These are phyloP conservation scores for Curvularia eragrostidis DNA, from an alignment of 2,329 filamentous ascomycete genomes.

Conservation along the genomic window DNA sequence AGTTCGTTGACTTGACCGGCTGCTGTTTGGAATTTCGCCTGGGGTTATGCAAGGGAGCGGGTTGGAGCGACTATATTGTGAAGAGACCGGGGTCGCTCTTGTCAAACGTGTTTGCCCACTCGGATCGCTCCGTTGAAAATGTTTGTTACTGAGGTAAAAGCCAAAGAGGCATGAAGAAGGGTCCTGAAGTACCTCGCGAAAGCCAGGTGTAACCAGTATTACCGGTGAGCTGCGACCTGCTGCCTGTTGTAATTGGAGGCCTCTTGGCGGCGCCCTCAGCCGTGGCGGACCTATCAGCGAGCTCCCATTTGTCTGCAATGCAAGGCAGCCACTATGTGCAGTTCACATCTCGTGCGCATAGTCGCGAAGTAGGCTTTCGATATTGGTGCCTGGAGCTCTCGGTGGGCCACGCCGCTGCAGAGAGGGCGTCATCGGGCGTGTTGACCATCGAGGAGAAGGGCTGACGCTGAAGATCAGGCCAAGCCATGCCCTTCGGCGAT, in stretches of 20 bases:
- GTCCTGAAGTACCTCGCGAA: not conserved
- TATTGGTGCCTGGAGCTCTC: slow-evolving; percentile 1
- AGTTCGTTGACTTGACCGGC: too few relatives aligned
- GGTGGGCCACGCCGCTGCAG: not conserved
- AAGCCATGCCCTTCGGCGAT: not conserved
- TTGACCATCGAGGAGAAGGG: not conserved
- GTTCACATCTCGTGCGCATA: not conserved
- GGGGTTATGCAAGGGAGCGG: too few relatives aligned
- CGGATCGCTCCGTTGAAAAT: not conserved
- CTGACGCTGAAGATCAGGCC: not conserved
- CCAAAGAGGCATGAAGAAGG: not conserved
- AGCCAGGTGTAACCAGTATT: slow-evolving; percentile 3
- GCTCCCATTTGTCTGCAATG: not conserved
- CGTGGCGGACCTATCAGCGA: not conserved
- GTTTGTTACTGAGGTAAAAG: not conserved
- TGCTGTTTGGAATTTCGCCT: too few relatives aligned
- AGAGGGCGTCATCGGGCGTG: not conserved
- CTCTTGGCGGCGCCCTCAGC: slow-evolving; percentile 9
- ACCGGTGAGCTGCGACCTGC: slow-evolving; percentile 15
- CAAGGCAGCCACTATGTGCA: slow-evolving; percentile 6
- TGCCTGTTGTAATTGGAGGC: slow-evolving; percentile 14
- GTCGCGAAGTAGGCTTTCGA: not conserved
- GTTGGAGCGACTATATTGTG: not conserved
- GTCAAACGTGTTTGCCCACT: not conserved
- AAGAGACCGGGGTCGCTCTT: not conserved